Conservation (phyloP, 2,329 filamentous ascomycete species). For the Cladophialophora immunda region DNA sequence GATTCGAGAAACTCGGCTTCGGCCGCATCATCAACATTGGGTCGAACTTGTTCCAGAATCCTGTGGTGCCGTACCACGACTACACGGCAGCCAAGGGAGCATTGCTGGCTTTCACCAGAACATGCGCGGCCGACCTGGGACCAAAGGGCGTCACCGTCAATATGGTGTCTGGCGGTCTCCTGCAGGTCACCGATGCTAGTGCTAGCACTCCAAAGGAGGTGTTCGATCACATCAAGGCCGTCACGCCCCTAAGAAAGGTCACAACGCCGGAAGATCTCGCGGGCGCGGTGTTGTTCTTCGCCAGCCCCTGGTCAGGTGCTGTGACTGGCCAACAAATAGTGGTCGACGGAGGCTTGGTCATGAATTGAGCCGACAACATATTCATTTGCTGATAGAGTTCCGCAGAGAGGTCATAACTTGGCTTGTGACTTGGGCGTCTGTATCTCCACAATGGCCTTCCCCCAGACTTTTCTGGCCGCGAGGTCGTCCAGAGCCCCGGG, state of each 20-base stretch:
- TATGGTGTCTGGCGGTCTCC: constrained; percentile 36
- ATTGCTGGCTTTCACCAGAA: constrained; percentile 37
- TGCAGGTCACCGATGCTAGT: constrained; percentile 36
- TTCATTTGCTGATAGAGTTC: neutral
- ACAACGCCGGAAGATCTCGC: constrained; percentile 37
- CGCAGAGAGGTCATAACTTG: constrained; percentile 24
- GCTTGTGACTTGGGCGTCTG: constrained; percentile 29
- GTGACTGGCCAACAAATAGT: constrained; percentile 37
- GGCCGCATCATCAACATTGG: constrained; percentile 39
- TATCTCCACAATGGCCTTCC: constrained; percentile 64
- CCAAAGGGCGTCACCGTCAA: constrained; percentile 37
- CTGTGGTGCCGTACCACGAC: constrained; percentile 39
- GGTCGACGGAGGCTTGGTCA: constrained; percentile 38
- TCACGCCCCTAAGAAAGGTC: constrained; percentile 37
- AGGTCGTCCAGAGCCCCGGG: constrained; percentile 62
- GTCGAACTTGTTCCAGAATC: constrained; percentile 37
- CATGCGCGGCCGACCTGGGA: constrained; percentile 37
- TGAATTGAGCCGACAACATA: constrained; percentile 29
- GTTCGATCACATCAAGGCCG: constrained; percentile 36
- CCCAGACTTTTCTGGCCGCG: constrained; percentile 60
- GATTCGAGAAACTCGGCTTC: constrained; percentile 29
- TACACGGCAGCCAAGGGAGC: constrained; percentile 38
- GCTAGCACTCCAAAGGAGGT: constrained; percentile 34
- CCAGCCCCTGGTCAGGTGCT: constrained; percentile 31
- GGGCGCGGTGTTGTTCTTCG: constrained; percentile 38